Evolutionary conservation across 768 basidiomycete species (phyloP).

Genomic region (Chalciporus chontae): DNA sequence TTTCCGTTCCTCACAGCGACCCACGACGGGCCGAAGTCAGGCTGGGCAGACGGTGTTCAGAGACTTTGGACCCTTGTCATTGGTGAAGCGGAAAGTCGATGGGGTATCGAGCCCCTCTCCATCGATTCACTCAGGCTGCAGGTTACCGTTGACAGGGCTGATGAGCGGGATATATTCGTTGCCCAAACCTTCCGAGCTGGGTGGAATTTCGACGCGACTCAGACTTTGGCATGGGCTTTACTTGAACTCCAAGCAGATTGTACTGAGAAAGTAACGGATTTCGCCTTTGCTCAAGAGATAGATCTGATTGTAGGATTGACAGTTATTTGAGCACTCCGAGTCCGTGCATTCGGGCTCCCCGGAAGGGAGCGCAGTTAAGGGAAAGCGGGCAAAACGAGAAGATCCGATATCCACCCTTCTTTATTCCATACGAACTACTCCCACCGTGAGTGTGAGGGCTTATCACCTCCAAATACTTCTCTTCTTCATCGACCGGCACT

Average conservation of each 20-base stretch:
- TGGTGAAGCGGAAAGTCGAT: constrained; percentile 59
- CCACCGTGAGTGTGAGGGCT: constrained; percentile 36
- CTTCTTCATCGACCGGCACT: constrained; percentile 82
- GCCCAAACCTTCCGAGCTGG: constrained; percentile 70
- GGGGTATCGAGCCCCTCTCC: constrained; percentile 63
- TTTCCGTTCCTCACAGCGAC: constrained; percentile 64
- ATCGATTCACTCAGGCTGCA: constrained; percentile 65
- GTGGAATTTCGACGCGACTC: constrained; percentile 61
- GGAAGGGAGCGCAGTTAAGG: constrained; percentile 27
- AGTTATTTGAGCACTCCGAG: constrained; percentile 69
- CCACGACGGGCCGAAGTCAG: constrained; percentile 29
- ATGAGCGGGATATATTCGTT: constrained; percentile 45
- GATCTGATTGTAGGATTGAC: constrained; percentile 2
- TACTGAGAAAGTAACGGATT: constrained; percentile 51
- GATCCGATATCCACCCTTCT: constrained; percentile 60
- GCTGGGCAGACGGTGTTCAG: constrained; percentile 46
- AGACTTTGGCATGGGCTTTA: constrained; percentile 77
- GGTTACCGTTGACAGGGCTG: constrained; percentile 16
- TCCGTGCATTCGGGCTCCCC: constrained; percentile 40
- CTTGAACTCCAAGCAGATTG: constrained; percentile 82
- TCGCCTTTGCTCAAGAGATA: neutral
- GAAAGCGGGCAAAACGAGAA: constrained; percentile 54
- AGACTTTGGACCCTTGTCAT: constrained; percentile 55
- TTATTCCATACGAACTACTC: constrained; percentile 38
- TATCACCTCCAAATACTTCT: constrained; percentile 72